Conservation (phyloP, 2,329 filamentous ascomycete genomes). For the Botrytis squamosa region DNA sequence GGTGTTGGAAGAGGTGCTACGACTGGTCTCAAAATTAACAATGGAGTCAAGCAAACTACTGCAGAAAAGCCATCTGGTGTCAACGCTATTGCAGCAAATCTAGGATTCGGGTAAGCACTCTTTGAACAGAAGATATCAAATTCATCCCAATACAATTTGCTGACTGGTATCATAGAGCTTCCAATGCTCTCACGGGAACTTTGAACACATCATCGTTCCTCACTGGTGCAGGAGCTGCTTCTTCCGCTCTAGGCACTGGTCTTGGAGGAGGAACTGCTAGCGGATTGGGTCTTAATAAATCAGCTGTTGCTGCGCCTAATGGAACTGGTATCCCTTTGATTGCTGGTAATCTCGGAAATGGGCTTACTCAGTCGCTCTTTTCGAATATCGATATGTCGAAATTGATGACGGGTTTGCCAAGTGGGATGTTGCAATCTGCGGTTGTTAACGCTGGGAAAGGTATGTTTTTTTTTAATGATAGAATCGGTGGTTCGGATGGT, state of each 20-base stretch:
- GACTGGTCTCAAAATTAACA: constrained; percentile 17
- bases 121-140: background rate
- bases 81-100: constrained; percentile 9
- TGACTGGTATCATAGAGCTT: background rate
- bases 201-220: constrained; percentile 1
- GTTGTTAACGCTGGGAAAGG: constrained; percentile 17
- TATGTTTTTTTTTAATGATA: background rate
- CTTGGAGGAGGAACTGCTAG: constrained; percentile 18
- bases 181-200: constrained; percentile 16
- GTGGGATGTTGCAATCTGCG: constrained; percentile 16
- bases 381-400: constrained; percentile 21
- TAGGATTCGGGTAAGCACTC: constrained; percentile 18
- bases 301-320: constrained; percentile 6
- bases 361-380: constrained; percentile 12
- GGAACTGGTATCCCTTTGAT: constrained; percentile 6
- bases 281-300: constrained; percentile 17
- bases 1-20: constrained; percentile 19
- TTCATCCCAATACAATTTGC: background rate
- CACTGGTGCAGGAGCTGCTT: background rate
- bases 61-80: constrained; percentile 12
- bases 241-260: constrained; percentile 12
- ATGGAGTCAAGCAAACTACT: constrained; percentile 15
- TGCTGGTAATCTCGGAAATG: constrained; percentile 11
- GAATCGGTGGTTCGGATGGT: background rate
- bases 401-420: constrained; percentile 8